Percentiles rank a stretch among this genome's conserved stretches.
Conservation (phyloP, 2,329 filamentous ascomycete genomes). For the Microdochium paspali region DNA sequence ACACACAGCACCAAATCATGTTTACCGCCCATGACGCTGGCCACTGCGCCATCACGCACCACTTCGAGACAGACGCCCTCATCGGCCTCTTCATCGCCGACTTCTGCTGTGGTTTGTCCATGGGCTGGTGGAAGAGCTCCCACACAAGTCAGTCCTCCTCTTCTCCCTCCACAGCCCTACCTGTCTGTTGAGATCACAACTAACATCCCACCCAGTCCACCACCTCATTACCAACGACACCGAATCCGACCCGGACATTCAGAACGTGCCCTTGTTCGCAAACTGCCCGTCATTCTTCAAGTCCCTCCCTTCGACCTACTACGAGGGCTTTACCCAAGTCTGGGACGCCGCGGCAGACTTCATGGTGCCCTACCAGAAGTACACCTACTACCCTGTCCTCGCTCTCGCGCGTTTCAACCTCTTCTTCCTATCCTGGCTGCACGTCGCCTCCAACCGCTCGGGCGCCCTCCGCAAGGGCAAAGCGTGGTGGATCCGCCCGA, state of each 20-base stretch:
- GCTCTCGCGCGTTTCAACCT: conserved; percentile 63
- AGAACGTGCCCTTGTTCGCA: conserved; percentile 62
- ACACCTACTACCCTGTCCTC: conserved; percentile 62
- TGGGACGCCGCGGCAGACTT: conserved; percentile 54
- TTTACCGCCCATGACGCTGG: conserved; percentile 59
- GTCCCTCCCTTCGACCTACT: conserved; percentile 54
- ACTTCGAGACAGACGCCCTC: conserved; percentile 47
- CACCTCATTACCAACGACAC: conserved; percentile 58
- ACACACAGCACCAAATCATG: conserved; percentile 56
- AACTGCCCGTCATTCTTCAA: conserved; percentile 57
- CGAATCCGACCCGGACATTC: conserved; percentile 49
- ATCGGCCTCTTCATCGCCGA: conserved; percentile 56
- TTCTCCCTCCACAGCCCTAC: too few relatives aligned
- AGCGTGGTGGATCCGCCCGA: conserved; percentile 59
- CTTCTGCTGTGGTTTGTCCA: conserved; percentile 55
- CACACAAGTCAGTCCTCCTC: too few relatives aligned
- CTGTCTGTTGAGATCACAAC: too few relatives aligned
- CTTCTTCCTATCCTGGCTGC: conserved; percentile 57
- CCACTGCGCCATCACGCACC: conserved; percentile 52
- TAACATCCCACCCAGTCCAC: conserved; percentile 61
- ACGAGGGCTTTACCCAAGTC: conserved; percentile 49
- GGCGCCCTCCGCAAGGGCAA: conserved; percentile 44
- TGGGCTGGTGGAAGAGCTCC: conserved; percentile 35
- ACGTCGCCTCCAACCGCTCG: conserved; percentile 47
- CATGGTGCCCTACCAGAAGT: conserved; percentile 51